A percentile compares a stretch with the other conserved stretches of the same genome.
Conservation (phyloP, 257 asterid species). For the Oldenlandia corymbosa region DNA sequence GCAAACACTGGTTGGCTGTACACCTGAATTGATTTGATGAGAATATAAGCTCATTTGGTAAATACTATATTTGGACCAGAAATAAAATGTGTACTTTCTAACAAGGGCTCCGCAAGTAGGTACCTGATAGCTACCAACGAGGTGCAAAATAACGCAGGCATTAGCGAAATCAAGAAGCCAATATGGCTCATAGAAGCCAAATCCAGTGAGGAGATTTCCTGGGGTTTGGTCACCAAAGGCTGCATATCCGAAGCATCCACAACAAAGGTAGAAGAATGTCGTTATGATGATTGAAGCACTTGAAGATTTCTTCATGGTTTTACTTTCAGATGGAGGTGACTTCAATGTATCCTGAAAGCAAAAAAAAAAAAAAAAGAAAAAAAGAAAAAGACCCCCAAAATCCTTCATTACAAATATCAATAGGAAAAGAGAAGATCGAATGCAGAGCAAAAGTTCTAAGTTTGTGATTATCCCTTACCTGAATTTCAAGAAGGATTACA, state of each 20-base stretch:
- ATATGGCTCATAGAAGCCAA: conserved; percentile 67
- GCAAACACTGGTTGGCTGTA: conserved; percentile 64
- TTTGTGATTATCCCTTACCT: too few relatives aligned
- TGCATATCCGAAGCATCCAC: conserved; percentile 70
- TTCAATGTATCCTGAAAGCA: conserved; percentile 50
- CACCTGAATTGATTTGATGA: conserved; percentile 42
- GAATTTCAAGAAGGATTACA: conserved; percentile 57
- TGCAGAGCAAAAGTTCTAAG: too few relatives aligned
- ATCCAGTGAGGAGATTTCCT: conserved; percentile 71
- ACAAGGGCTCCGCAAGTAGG: too few relatives aligned
- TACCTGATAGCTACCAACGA: conserved; percentile 69
- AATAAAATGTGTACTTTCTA: too few relatives aligned
- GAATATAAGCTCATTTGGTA: background rate
- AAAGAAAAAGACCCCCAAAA: too few relatives aligned
- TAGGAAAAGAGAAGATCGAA: too few relatives aligned
- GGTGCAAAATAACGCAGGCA: conserved; percentile 53
- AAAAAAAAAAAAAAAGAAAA: background rate
- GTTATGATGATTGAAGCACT: conserved; percentile 31
- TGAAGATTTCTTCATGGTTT: conserved; percentile 66
- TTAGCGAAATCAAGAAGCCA: conserved; percentile 72
- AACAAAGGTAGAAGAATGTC: conserved; percentile 51
- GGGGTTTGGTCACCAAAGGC: conserved; percentile 63
- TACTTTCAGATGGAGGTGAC: conserved; percentile 57
- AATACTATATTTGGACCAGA: too few relatives aligned
- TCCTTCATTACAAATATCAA: too few relatives aligned